Evolutionary conservation across 345 rosid species (phyloP).

Genomic region (Populus deltoides): DNA sequence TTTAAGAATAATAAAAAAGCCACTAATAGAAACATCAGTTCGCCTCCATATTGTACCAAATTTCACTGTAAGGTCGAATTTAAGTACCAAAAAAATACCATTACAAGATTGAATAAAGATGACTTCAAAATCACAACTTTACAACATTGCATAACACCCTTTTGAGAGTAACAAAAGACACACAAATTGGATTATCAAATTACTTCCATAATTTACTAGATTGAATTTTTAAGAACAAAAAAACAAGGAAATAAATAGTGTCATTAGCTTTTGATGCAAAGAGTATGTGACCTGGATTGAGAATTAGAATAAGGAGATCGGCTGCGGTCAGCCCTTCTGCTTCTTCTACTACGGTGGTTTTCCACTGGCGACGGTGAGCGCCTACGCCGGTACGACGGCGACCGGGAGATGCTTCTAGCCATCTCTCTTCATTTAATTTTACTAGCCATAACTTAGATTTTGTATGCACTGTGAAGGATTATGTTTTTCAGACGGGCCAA

Average conservation of each 20-base stretch:
- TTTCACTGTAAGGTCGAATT: background rate
- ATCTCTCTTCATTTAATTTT: constrained; percentile 9
- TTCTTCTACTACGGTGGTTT: constrained; percentile 41
- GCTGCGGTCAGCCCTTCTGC: constrained; percentile 41
- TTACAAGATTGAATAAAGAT: background rate
- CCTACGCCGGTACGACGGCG: constrained; percentile 64
- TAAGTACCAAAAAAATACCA: background rate
- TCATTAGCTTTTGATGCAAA: background rate
- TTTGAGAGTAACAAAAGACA: background rate
- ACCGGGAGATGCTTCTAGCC: constrained; percentile 61
- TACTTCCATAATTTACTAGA: background rate
- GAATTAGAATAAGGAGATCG: constrained; percentile 38
- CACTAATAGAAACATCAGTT: background rate
- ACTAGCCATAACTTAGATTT: background rate
- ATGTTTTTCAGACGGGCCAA: background rate
- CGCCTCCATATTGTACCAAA: background rate
- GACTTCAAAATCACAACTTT: background rate
- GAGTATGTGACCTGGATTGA: constrained; percentile 29
- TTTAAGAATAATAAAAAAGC: too few species aligned
- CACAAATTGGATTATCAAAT: background rate
- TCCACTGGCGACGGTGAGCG: constrained; percentile 31
- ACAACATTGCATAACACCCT: background rate
- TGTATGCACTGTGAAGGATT: background rate
- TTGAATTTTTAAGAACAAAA: background rate
- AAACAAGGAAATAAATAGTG: background rate